Conservation (phyloP, 2,329 filamentous ascomycete species). For the Rosellinia necatrix region DNA sequence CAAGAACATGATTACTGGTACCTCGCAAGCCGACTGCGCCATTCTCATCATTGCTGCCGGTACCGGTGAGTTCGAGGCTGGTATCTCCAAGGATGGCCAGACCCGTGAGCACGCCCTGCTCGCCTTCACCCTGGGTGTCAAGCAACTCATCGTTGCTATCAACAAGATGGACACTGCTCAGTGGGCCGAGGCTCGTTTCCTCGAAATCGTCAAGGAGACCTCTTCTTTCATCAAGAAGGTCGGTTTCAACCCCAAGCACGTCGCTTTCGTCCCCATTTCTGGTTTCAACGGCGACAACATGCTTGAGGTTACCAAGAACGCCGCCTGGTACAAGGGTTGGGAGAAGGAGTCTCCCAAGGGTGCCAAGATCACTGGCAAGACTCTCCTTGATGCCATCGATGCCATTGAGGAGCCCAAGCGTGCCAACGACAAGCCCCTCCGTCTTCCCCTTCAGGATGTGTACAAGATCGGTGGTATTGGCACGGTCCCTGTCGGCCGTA, state of each 20-base stretch:
- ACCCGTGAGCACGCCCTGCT: slow-evolving; percentile 99
- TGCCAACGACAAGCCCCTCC: slow-evolving; percentile 98
- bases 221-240: slow-evolving; percentile 99
- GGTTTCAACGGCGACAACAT: slow-evolving; percentile 99
- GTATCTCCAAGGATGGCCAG: slow-evolving; percentile 99
- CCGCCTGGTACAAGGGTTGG: slow-evolving; percentile 99
- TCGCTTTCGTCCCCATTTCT: slow-evolving; percentile 99
- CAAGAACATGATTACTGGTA: slow-evolving; percentile 99
- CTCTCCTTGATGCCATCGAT: slow-evolving; percentile 98
- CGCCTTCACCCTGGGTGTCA: slow-evolving; percentile 99
- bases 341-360: slow-evolving; percentile 86
- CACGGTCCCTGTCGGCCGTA: slow-evolving; percentile 99
- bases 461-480: slow-evolving; percentile 99
- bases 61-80: slow-evolving; percentile 99
- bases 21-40: slow-evolving; percentile 99
- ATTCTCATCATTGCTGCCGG: slow-evolving; percentile 99
- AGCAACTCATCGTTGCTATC: slow-evolving; percentile 99
- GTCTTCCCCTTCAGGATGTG: slow-evolving; percentile 99
- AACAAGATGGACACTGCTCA: slow-evolving; percentile 99
- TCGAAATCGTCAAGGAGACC: slow-evolving; percentile 99
- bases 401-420: slow-evolving; percentile 89
- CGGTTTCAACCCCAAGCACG: slow-evolving; percentile 99
- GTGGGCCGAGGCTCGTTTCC: slow-evolving; percentile 95
- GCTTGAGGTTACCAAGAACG: slow-evolving; percentile 86
- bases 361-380: slow-evolving; percentile 89